Evolutionary conservation across 1,284 basidiomycete species (phyloP).

Genomic region (Tylopilus sp.): DNA sequence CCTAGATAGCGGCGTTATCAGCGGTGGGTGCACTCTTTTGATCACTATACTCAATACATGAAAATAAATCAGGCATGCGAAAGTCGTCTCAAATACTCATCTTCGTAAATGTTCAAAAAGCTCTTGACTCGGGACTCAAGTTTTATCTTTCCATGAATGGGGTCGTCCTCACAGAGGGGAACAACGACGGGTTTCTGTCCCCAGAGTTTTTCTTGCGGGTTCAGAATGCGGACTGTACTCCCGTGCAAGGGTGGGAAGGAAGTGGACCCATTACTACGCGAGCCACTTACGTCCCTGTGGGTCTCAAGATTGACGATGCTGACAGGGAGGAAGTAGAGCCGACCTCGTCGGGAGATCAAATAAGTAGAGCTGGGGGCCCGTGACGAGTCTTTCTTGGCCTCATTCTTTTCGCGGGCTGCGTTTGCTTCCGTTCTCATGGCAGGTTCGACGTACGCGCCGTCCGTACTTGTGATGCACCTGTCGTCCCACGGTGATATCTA

Average conservation of each 20-base stretch:
- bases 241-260: conserved; percentile 36
- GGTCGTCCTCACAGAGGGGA: conserved; percentile 76
- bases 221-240: conserved; percentile 36
- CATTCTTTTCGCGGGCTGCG: background rate
- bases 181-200: conserved; percentile 51
- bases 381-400: background rate
- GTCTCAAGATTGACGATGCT: background rate
- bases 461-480: background rate
- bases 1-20: conserved; percentile 58
- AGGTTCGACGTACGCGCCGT: background rate
- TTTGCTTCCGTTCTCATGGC: background rate
- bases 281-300: background rate
- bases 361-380: background rate
- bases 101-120: conserved; percentile 68
- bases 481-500: background rate
- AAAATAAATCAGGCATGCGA: conserved; percentile 62
- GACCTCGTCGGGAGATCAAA: background rate
- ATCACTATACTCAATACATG: background rate
- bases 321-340: background rate
- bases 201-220: conserved; percentile 63
- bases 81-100: conserved; percentile 67
- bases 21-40: conserved; percentile 48
- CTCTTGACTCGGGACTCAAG: conserved; percentile 63
- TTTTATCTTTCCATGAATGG: conserved; percentile 79
- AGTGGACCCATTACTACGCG: background rate